Conservation (phyloP, 139 green algal genomes). For the Coelastrella sp. region DNA sequence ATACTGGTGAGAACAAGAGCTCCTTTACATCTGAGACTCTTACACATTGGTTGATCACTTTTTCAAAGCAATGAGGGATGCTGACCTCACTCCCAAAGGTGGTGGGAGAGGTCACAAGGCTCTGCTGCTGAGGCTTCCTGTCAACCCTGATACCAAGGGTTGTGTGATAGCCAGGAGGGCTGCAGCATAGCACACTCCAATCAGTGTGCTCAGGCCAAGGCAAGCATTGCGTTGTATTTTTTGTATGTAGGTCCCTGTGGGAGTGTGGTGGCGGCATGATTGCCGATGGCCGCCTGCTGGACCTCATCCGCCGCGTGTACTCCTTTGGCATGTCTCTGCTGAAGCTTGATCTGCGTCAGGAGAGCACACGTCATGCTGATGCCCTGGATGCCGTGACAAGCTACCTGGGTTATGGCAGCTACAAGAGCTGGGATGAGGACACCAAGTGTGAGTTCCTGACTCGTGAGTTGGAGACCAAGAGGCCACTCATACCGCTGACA, state of each 20-base stretch:
- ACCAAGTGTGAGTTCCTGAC: slow-evolving; percentile 85
- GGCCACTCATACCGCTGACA: slow-evolving; percentile 89
- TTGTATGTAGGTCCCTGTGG: slow-evolving; percentile 78
- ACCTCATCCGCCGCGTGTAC: slow-evolving; percentile 91
- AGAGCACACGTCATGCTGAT: slow-evolving; percentile 87
- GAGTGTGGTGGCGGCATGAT: slow-evolving; percentile 89
- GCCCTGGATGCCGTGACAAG: slow-evolving; percentile 90
- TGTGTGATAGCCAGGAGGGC: too few species aligned
- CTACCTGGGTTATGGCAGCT: slow-evolving; percentile 83
- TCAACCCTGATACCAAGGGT: too few species aligned
- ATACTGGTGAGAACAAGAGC: slow-evolving; percentile 74
- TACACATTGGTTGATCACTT: too few species aligned
- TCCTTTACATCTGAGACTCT: not conserved
- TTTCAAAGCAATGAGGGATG: too few species aligned
- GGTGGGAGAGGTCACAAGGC: too few species aligned
- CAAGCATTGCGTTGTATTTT: not conserved
- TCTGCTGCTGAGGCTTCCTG: too few species aligned
- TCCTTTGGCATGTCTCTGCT: slow-evolving; percentile 93
- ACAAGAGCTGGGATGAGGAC: slow-evolving; percentile 93
- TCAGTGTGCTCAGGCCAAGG: not conserved
- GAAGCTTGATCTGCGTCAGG: slow-evolving; percentile 97
- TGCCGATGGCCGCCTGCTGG: slow-evolving; percentile 92
- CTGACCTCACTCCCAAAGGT: too few species aligned
- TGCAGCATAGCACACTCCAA: too few species aligned
- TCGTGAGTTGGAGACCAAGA: slow-evolving; percentile 83